Evolutionary conservation across 495 filamentous ascomycete genomes (phyloP), one percentile per base, ranked within the genome.

Genomic region (Aspergillus diversus): DNA sequence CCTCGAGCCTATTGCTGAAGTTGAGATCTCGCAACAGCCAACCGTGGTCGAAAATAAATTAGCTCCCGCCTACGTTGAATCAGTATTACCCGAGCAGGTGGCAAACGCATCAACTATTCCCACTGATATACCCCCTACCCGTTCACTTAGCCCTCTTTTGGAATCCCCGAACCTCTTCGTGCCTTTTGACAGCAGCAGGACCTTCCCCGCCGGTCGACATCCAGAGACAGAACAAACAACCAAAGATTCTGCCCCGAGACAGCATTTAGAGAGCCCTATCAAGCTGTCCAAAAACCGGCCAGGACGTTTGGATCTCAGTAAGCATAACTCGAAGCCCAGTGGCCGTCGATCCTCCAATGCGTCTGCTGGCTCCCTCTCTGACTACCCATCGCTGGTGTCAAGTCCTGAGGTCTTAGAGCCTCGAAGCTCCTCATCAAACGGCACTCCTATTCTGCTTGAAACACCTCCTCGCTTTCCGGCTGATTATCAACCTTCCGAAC

Each of bases 181-280:
- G 12, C 53, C 52, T 13, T 34, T 47, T 21, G 50, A 55, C 47
- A 47, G 15, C 42, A 47, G 35, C 39, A 62, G 33, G 16, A 27
- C 52, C 12, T 32, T 43, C 7, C 11, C 11, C 12, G 43, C 55
- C 39, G 32, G n/a, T 8, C 46, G 8, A 11, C 13, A 57, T 17
- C 33, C 39, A n/a, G 60, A 63, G 31, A 46, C 27, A 9, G 60
- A 57, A 17, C 43, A 61, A 21, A 16, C 60, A 32, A 48, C 43
- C n/a, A 49, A 62, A 3, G 52, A 33, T 15, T 13, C 12, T 7
- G 52, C 67, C 21, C 53, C 68, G 1, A 71, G 68, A 39, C 71
- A 74, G 43, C 76, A 70, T 13, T 54, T 80, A 21, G 73, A 80
- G 33, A 80, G 77, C 31, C 77, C 77, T 2, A 80, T 80, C 34